Percentiles rank a stretch among this genome's conserved stretches.
phyloP scores from a whole-genome alignment of 768 basidiomycete species.

The Russula compacta region DNA sequence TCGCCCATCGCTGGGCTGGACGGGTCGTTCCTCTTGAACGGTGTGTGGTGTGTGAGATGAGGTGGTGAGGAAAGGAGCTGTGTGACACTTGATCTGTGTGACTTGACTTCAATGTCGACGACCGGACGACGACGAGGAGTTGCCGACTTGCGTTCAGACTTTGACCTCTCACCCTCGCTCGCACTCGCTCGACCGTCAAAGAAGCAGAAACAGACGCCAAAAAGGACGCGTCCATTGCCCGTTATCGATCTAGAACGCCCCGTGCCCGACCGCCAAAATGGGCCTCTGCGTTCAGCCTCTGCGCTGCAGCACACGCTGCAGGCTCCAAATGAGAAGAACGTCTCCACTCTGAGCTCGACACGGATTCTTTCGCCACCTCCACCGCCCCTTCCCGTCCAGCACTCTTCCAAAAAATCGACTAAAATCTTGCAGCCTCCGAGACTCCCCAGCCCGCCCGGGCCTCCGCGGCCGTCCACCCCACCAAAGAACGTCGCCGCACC shows the following conservation, averaged over 20 bases:
- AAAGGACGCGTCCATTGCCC: not conserved
- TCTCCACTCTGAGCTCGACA: not conserved
- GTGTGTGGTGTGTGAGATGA: too few relatives aligned
- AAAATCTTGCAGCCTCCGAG: conserved; percentile 5
- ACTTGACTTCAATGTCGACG: not conserved
- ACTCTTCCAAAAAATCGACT: not conserved
- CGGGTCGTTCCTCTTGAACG: not conserved
- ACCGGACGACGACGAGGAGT: not conserved
- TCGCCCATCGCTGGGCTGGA: conserved; percentile 35
- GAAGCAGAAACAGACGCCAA: not conserved
- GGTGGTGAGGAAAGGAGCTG: too few relatives aligned
- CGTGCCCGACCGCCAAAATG: not conserved
- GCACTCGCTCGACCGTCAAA: not conserved
- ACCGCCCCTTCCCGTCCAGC: not conserved
- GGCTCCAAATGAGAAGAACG: not conserved
- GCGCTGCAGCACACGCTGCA: not conserved
- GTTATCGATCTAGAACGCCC: not conserved
- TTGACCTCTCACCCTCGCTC: not conserved
- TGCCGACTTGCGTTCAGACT: conserved; percentile 8
- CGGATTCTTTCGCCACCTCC: not conserved
- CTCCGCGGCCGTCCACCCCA: conserved; percentile 10
- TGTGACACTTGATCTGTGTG: not conserved
- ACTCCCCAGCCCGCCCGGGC: not conserved
- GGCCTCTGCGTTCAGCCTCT: not conserved
- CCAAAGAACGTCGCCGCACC: not conserved